phyloP scores from a whole-genome alignment of 176 grass and related monocot genomes.

The Chrysopogon serrulatus region DNA sequence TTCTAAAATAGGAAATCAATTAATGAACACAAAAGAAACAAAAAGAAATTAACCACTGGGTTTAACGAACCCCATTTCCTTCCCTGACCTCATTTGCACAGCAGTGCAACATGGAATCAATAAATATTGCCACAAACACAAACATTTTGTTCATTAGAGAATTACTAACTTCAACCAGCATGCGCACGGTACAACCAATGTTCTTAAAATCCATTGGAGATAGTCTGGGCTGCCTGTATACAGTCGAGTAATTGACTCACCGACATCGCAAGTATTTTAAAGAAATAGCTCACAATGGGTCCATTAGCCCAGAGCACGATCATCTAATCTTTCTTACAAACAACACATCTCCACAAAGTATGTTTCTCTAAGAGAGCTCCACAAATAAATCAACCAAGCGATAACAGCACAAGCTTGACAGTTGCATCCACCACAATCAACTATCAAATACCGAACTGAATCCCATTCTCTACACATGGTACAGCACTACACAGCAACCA shows the following conservation, averaged over 20 bases:
- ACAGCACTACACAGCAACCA: slow-evolving; percentile 11
- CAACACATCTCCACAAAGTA: neutral
- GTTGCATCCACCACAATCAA: neutral
- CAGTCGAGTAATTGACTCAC: neutral
- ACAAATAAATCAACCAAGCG: neutral
- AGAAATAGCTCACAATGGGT: neutral
- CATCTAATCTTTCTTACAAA: neutral
- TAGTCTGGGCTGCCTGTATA: neutral
- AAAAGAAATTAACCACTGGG: neutral
- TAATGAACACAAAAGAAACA: neutral
- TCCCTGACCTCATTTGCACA: neutral
- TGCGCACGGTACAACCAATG: neutral
- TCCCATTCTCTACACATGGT: neutral
- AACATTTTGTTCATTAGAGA: neutral
- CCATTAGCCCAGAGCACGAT: neutral
- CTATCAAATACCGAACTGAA: neutral
- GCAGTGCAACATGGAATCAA: neutral
- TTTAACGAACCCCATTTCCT: neutral
- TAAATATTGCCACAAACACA: neutral
- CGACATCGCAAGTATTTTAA: neutral
- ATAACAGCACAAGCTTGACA: neutral
- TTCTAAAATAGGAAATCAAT: slow-evolving; percentile 8
- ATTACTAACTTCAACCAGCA: neutral
- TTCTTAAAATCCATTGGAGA: neutral
- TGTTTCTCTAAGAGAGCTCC: neutral